Base-by-base conservation (phyloP, 2,329 filamentous ascomycete species). In the Clarireedia paspali region DNA sequence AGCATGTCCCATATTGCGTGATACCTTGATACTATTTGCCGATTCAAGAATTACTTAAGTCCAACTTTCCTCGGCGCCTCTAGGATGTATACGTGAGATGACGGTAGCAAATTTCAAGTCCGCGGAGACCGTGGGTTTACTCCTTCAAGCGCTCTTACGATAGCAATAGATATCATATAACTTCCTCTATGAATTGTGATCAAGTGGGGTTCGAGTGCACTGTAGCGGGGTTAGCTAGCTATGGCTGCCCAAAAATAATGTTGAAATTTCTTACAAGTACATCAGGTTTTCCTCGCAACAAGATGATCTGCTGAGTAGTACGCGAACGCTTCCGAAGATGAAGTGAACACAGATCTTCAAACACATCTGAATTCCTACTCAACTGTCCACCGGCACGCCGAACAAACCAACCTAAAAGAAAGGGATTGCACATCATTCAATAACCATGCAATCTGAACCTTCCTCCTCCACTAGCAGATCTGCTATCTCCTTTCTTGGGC, bases 401-500 rank as follows among this genome's bases (percentile, higher is more conserved):
- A 50, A 45, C 26, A 26, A 48, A 36, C 38, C 53, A 50, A 44
- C 39, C 34, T 44, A 26, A 44, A 6, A 9, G 27, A 50, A 36
- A 50, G 44, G 46, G 53, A 50, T 20, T 54, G 45, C 47, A 50
- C 38, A 38, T 27, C 40, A 45, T 26, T 44, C 45, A 10, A 34
- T 34, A 50, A 36, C 38, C 20, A 53, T 57, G 55, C 50, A 53
- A 50, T 47, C 50, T 45, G 36, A 15, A 53, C 52, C 9, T 24
- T 47, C 38, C 24, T 40, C 48, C 52, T 38, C 50, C 20, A 34
- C 30, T 34, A 38, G 39, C 42, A 46, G 48, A 14, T 66, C 68
- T 24, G 70, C 66, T 39, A 71, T 82, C 26, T 78, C 82, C 44
- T 88, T 82, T 65, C 70, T 88, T 30, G 84, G 84, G 6, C 84